phyloP scores from a whole-genome alignment of 768 basidiomycete genomes.

The Mycena galopus region DNA sequence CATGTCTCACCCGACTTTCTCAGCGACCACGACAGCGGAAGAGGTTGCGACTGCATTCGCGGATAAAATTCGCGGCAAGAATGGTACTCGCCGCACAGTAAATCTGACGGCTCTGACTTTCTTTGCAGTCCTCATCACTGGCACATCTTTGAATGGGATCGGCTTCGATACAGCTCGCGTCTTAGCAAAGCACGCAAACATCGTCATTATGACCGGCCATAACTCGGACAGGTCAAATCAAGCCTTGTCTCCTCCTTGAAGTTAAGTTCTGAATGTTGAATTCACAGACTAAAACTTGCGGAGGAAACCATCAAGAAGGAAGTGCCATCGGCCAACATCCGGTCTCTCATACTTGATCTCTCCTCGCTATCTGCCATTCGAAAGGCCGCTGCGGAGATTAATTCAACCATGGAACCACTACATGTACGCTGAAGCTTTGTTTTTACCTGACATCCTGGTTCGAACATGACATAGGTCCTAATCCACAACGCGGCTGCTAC shows the following conservation, averaged over 20 bases:
- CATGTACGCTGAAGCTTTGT: background rate
- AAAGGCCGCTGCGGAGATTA: conserved; percentile 7
- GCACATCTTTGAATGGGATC: conserved; percentile 2
- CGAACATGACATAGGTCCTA: background rate
- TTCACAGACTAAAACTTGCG: background rate
- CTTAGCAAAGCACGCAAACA: background rate
- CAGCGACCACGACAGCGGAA: too few relatives aligned
- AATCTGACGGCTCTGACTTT: too few relatives aligned
- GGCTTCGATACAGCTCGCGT: conserved; percentile 8
- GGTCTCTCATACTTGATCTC: background rate
- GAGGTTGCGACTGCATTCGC: too few relatives aligned
- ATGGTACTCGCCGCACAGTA: too few relatives aligned
- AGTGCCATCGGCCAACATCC: background rate
- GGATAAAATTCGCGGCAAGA: too few relatives aligned
- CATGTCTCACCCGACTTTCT: too few relatives aligned
- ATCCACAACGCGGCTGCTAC: conserved; percentile 13
- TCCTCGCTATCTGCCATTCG: conserved; percentile 1
- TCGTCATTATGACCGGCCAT: background rate
- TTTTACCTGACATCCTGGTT: background rate
- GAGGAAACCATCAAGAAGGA: background rate
- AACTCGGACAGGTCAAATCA: background rate
- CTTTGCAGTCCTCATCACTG: conserved; percentile 8
- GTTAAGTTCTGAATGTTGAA: background rate
- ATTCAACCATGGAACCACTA: background rate
- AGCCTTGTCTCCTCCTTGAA: background rate